These are phyloP conservation scores for Cutaneotrichosporon arboriforme DNA, from an alignment of 1,284 basidiomycete genomes.

Conservation along the genomic window DNA sequence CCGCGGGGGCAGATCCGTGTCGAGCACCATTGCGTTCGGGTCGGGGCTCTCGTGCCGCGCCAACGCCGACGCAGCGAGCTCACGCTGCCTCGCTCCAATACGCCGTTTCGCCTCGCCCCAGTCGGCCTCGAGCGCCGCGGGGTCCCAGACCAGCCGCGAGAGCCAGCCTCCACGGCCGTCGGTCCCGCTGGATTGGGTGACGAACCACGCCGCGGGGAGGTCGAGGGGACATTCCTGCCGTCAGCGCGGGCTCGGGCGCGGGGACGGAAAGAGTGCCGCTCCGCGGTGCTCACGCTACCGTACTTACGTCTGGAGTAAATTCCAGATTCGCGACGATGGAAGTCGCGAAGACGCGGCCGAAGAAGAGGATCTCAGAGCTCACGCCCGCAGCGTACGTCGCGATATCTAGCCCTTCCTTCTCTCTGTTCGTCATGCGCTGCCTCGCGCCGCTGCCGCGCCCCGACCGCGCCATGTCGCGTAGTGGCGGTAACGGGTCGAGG, in stretches of 20 bases:
- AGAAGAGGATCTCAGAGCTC: constrained; percentile 29
- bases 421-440: constrained; percentile 12
- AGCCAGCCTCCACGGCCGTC: background rate
- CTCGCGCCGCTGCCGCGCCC: constrained; percentile 2
- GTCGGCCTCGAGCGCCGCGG: background rate
- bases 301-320: constrained; percentile 23
- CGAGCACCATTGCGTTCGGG: no score
- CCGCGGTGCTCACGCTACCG: no score
- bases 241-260: background rate
- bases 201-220: constrained; percentile 15
- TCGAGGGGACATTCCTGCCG: constrained; percentile 10
- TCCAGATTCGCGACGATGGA: constrained; percentile 21
- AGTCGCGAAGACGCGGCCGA: constrained; percentile 28
- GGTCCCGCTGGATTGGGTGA: no score
- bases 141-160: constrained; percentile 4
- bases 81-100: no score
- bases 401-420: constrained; percentile 15
- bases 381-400: constrained; percentile 12
- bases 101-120: background rate
- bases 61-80: no score
- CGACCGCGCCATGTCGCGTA: background rate
- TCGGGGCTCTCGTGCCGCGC: no score
- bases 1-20: no score
- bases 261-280: no score
- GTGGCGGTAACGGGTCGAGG: constrained; percentile 1